Evolutionary conservation across 306 rosid species (phyloP), one percentile per base, ranked within the genome.

Genomic region (Corylus heterophylla): DNA sequence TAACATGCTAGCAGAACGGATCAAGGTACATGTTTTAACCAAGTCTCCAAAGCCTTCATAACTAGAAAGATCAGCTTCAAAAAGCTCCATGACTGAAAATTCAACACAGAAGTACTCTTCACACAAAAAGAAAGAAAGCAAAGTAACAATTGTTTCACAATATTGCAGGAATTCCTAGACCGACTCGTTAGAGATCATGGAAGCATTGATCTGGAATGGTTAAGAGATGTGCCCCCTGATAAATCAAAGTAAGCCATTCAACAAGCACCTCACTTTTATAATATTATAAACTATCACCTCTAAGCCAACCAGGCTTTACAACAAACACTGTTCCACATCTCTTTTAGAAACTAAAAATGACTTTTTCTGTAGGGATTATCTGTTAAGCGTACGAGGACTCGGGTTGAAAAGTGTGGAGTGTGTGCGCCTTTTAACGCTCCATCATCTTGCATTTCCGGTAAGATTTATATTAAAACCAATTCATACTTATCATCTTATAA

Each of bases 341-440:
- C 49, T 83, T 64, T 71, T 54, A 6, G 7, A 42, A 42, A 42
- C 7, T 5, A 55, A 68, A 63, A 56, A 63, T 75, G 31, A 45
- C 66, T 48, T 56, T 67, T 78, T 81, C 55, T 80, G 87, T 88
- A 95, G 97, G 85, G 96, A 95, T 72, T 95, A 89, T 86, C 85
- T 95, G 69, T 85, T 92, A 74, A 92, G 98, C 84, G 83, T 95
- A 8, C 86, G 90, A 82, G 98, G 98, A 73, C 69, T 95, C 66
- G 98, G 98, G 76, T 80, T 95, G 81, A 95, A 94, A 83, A 94
- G 98, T 52, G 98, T 94, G 77, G 98, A 94, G 88, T 94, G 98
- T 58, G 92, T 95, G 71, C 89, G 98, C 73, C 97, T 95, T 69
- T 76, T 95, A 54, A 95, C 98, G 54, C 98, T 95, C 77, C 98